Base-by-base conservation (phyloP, 345 rosid species). In the Psidium friedrichsthalianum region DNA sequence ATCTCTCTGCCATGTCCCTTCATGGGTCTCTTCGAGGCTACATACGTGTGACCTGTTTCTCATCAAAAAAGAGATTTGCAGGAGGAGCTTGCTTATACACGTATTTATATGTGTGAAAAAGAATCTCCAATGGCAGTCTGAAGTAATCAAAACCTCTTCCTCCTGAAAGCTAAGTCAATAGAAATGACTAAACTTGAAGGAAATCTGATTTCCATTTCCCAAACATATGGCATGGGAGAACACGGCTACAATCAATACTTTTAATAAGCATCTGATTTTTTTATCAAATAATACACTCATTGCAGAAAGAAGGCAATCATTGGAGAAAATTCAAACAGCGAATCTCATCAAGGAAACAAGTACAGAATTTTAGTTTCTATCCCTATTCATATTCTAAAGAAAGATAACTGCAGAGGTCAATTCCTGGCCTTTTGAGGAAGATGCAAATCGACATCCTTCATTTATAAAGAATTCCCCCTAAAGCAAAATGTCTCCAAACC, bases 1-100 rank as follows among this genome's bases (percentile, higher is more conserved):
- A 91, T 93, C 95, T 96, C 99, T 64, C 99, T 94, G 56, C 99
- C 99, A 86, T 89, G 99, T 87, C 99, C 99, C 88, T 90, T 95
- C 88, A 88, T 92, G 55, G 99, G 99, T 86, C 96, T 91, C 90
- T 93, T 96, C 32, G 93, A 90, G 74, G 84, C 88, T 86, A 93
- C 88, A 90, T 93, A 97, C 58, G 96, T 90, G 57, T 92, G 97
- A 87, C 98, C 99, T 96, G 95, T 86, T 88, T 91, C 86, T 82
- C 49, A 56, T 51, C 52, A 21, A 57, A 82, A 59, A 85, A 82
- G 53, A 61, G 18, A 51, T 56, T n/a, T 18, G 57, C 24, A 59
- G 13, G 20, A 36, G 78, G 47, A 69, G 47, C 47, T 36, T 36
- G 47, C 78, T 18, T 69, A 69, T 5, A 32, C 25, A 18, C 36